Percentiles rank a stretch among this genome's conserved stretches.
Evolutionary conservation across 83 land plant genomes (phyloP).

Genomic region (Isoetes engelmannii): DNA sequence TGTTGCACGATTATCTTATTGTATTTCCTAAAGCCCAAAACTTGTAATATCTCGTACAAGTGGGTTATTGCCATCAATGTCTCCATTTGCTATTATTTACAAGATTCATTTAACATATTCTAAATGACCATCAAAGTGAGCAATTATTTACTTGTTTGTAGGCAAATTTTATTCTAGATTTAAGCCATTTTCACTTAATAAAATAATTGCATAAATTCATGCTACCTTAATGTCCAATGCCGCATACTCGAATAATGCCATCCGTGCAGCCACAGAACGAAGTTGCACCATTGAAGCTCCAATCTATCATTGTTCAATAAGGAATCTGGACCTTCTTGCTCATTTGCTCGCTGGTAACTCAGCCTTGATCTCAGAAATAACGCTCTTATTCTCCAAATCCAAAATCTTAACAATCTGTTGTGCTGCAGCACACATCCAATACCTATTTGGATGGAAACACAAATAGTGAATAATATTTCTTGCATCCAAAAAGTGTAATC

Average conservation of each 20-base stretch:
- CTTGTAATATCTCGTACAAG: no score
- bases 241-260: slow-evolving; percentile 44
- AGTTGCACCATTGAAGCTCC: slow-evolving; percentile 59
- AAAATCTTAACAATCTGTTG: slow-evolving; percentile 70
- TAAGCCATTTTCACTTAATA: no score
- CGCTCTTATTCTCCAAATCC: slow-evolving; percentile 84
- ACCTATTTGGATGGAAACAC: slow-evolving; percentile 89
- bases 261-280: slow-evolving; percentile 51
- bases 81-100: no score
- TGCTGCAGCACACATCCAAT: slow-evolving; percentile 92
- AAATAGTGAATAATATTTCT: slow-evolving; percentile 67
- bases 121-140: no score
- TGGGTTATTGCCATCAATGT: no score
- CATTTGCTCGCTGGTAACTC: slow-evolving; percentile 40
- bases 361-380: slow-evolving; percentile 63
- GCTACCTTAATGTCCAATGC: no score
- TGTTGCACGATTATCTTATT: no score
- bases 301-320: slow-evolving; percentile 53
- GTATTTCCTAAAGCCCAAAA: no score
- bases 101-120: no score
- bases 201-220: no score
- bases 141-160: no score
- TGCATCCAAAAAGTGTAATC: slow-evolving; percentile 67
- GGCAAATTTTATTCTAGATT: no score
- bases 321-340: slow-evolving; percentile 38